phyloP scores from a whole-genome alignment of 768 basidiomycete species.

The Serendipita sp. region DNA sequence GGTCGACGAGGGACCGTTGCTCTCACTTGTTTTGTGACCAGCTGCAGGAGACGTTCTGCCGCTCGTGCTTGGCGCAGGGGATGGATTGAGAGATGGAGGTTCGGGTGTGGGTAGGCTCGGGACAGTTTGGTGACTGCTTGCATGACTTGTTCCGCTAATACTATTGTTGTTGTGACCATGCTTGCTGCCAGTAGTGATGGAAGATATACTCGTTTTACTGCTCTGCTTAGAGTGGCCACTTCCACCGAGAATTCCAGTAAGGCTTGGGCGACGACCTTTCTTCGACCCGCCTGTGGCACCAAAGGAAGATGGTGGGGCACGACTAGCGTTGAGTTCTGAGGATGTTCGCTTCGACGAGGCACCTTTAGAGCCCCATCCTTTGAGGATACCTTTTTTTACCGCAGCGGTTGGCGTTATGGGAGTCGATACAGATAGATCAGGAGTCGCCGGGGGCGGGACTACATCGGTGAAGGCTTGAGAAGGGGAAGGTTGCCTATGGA shows the following conservation, averaged over 20 bases:
- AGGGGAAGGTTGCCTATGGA: not conserved
- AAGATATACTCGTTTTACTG: not conserved
- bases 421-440: not conserved
- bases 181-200: not conserved
- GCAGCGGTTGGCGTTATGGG: not conserved
- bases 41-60: not conserved
- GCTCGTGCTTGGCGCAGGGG: not conserved
- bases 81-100: not conserved
- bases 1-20: not conserved
- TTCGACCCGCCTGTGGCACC: not conserved
- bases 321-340: not conserved
- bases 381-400: not conserved
- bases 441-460: not conserved
- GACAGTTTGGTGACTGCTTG: not conserved
- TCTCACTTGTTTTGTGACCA: not conserved
- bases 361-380: constrained; percentile 4
- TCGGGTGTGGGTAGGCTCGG: not conserved
- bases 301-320: not conserved
- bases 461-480: not conserved
- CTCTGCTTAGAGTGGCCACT: not conserved
- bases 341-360: not conserved
- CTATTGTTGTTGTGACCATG: not conserved
- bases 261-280: not conserved
- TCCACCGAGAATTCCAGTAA: not conserved
- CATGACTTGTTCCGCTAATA: not conserved